Conservation (phyloP, 176 grass and related monocot species). For the Coix lacrymajobi region DNA sequence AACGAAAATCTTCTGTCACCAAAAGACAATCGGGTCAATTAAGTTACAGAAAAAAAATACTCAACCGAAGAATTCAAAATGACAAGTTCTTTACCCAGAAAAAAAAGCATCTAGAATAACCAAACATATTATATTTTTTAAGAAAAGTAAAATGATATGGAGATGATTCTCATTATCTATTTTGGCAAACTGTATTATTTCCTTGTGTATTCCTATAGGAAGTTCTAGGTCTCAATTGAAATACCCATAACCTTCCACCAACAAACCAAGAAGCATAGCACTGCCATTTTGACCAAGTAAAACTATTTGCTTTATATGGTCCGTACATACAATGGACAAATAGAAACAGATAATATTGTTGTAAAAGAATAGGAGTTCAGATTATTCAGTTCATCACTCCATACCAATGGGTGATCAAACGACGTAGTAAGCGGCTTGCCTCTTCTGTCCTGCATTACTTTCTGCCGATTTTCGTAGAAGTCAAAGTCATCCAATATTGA, state of each 20-base stretch:
- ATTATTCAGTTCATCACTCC: not conserved
- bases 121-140: not conserved
- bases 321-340: not conserved
- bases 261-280: conserved; percentile 14
- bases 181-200: not conserved
- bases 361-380: not conserved
- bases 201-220: not conserved
- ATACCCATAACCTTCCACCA: not conserved
- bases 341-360: not conserved
- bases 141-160: not conserved
- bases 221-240: not conserved
- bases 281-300: conserved; percentile 10
- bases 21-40: not conserved
- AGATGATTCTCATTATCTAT: not conserved
- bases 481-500: conserved; percentile 93
- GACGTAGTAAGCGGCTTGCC: conserved; percentile 38
- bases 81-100: not conserved
- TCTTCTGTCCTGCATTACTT: conserved; percentile 84
- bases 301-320: not conserved
- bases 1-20: not conserved
- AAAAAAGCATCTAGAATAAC: not conserved
- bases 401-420: conserved; percentile 42
- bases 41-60: not conserved
- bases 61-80: not conserved
- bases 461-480: conserved; percentile 84